phyloP scores from a whole-genome alignment of 257 asterid species.

The Solanum paucissectum region DNA sequence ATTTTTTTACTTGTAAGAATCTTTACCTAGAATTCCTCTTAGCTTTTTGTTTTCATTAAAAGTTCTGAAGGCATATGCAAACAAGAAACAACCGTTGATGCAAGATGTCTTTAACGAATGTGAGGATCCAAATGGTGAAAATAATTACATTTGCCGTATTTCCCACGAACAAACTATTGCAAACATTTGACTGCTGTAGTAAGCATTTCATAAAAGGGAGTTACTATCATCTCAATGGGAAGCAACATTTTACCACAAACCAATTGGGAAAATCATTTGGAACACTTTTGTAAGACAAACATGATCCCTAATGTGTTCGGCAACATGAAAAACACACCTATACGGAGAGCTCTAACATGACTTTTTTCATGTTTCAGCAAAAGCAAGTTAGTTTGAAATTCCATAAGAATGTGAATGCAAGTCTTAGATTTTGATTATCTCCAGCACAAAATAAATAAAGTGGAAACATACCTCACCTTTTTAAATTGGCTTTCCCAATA shows the following conservation, averaged over 20 bases:
- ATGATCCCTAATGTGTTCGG: neutral
- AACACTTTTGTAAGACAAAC: neutral
- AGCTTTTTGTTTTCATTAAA: neutral
- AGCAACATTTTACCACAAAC: neutral
- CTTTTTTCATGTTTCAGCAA: neutral
- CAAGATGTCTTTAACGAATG: neutral
- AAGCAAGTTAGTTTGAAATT: neutral
- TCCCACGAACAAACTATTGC: neutral
- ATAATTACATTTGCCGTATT: neutral
- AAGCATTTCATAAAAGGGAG: neutral
- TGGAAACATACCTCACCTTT: conserved; percentile 49
- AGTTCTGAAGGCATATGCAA: neutral
- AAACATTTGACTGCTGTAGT: neutral
- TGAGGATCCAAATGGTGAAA: neutral
- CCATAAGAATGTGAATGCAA: neutral
- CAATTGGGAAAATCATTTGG: neutral
- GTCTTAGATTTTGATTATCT: neutral
- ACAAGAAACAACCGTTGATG: neutral
- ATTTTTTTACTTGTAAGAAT: neutral
- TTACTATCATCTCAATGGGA: neutral
- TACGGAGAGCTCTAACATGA: neutral
- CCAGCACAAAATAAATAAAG: neutral
- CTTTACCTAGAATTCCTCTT: neutral
- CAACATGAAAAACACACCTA: neutral
- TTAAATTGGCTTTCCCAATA: conserved; percentile 98